Conservation (phyloP, 345 rosid species). For the Anacardium occidentale region DNA sequence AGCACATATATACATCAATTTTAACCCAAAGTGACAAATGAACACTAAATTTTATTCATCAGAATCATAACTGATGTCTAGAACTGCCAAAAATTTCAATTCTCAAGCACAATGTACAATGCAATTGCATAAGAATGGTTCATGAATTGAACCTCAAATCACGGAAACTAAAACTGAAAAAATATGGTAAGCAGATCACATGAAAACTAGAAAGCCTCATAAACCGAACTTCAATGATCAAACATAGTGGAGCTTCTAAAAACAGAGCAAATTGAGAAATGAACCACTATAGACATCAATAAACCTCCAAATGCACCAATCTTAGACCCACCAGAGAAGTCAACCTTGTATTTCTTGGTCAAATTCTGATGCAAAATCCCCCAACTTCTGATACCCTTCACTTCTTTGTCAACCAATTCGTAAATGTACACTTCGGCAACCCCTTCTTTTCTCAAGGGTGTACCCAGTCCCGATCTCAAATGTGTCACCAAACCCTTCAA, state of each 20-base stretch:
- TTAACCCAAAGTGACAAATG: not conserved
- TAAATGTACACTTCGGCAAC: slow-evolving; percentile 61
- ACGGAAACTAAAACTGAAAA: not conserved
- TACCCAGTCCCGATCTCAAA: slow-evolving; percentile 60
- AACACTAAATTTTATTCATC: not conserved
- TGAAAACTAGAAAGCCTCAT: not conserved
- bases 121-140: not conserved
- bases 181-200: not conserved
- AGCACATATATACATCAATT: not conserved
- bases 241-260: not conserved
- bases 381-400: slow-evolving; percentile 52
- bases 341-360: slow-evolving; percentile 59
- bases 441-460: slow-evolving; percentile 86
- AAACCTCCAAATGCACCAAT: slow-evolving; percentile 7
- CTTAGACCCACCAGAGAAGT: slow-evolving; percentile 40
- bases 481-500: slow-evolving; percentile 64
- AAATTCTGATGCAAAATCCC: slow-evolving; percentile 66
- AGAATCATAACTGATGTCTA: not conserved
- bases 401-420: slow-evolving; percentile 64
- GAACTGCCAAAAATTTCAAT: not conserved
- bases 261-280: slow-evolving; percentile 3
- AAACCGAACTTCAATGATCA: not conserved
- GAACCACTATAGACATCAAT: slow-evolving; percentile 12
- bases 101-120: too few species aligned
- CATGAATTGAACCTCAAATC: not conserved